These are phyloP conservation scores for Linderniella brevidens DNA, from an alignment of 257 asterid genomes.

Conservation along the genomic window DNA sequence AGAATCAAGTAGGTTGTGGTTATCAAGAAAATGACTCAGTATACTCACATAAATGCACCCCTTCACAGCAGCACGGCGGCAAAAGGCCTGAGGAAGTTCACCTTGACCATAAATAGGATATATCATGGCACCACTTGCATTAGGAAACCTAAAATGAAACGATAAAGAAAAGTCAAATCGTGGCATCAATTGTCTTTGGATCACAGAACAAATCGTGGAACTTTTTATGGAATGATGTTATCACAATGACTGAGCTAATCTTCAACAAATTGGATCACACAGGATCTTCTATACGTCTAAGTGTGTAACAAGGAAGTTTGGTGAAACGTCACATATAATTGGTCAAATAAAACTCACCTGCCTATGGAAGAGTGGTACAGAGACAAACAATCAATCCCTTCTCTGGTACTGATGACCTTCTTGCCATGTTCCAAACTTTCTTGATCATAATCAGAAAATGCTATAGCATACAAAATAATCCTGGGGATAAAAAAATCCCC, in stretches of 20 bases:
- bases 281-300: too few relatives aligned
- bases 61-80: slow-evolving; percentile 97
- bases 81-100: slow-evolving; percentile 87
- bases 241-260: too few relatives aligned
- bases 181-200: not conserved
- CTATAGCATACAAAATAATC: slow-evolving; percentile 68
- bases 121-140: slow-evolving; percentile 82
- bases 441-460: slow-evolving; percentile 66
- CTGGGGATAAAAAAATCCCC: slow-evolving; percentile 16
- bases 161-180: slow-evolving; percentile 7
- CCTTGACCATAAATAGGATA: slow-evolving; percentile 93
- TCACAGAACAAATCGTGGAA: too few relatives aligned
- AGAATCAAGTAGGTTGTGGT: too few relatives aligned
- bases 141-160: slow-evolving; percentile 49
- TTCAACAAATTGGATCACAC: too few relatives aligned
- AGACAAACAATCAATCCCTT: slow-evolving; percentile 46
- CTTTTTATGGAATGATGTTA: too few relatives aligned
- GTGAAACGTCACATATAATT: slow-evolving; percentile 3
- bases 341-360: slow-evolving; percentile 26
- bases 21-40: not conserved
- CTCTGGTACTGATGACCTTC: slow-evolving; percentile 49
- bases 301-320: too few relatives aligned
- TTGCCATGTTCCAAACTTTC: slow-evolving; percentile 28
- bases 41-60: slow-evolving; percentile 74
- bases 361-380: slow-evolving; percentile 80